These are phyloP conservation scores for Erodium texanum DNA, from an alignment of 441 rosid genomes.

Conservation along the genomic window DNA sequence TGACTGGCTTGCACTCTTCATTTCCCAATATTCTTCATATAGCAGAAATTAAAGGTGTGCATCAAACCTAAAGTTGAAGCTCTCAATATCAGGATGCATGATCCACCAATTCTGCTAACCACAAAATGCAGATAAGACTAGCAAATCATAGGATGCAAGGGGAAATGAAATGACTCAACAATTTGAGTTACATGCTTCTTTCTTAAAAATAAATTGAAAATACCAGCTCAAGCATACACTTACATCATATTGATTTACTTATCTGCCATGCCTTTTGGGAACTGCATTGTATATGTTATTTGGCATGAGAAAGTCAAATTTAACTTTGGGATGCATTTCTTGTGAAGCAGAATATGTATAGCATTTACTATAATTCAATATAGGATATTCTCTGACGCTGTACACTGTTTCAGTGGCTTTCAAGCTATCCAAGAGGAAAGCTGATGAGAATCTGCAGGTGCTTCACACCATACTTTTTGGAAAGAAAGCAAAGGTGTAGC, in stretches of 20 bases:
- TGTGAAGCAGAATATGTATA: background rate
- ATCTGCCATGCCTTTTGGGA: background rate
- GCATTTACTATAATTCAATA: conserved; percentile 1
- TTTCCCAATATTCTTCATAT: too few species aligned
- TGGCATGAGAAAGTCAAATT: conserved; percentile 2
- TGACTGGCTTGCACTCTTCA: too few species aligned
- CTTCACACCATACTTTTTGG: conserved; percentile 80
- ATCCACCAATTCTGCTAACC: too few species aligned
- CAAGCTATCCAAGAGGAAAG: conserved; percentile 88
- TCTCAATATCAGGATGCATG: too few species aligned
- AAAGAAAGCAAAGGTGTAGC: conserved; percentile 86
- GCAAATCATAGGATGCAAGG: too few species aligned
- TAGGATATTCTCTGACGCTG: conserved; percentile 14
- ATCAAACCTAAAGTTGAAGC: too few species aligned
- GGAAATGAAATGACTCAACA: too few species aligned
- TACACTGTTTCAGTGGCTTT: conserved; percentile 71
- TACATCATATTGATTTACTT: background rate
- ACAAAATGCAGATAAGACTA: too few species aligned
- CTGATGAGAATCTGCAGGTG: conserved; percentile 69
- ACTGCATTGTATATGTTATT: conserved; percentile 5
- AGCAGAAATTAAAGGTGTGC: too few species aligned
- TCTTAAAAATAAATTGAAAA: too few species aligned
- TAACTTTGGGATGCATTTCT: background rate
- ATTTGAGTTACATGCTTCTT: too few species aligned
- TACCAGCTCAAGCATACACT: too few species aligned